These are phyloP conservation scores for Trifolium subterraneum DNA, from an alignment of 306 rosid genomes.

Conservation along the genomic window DNA sequence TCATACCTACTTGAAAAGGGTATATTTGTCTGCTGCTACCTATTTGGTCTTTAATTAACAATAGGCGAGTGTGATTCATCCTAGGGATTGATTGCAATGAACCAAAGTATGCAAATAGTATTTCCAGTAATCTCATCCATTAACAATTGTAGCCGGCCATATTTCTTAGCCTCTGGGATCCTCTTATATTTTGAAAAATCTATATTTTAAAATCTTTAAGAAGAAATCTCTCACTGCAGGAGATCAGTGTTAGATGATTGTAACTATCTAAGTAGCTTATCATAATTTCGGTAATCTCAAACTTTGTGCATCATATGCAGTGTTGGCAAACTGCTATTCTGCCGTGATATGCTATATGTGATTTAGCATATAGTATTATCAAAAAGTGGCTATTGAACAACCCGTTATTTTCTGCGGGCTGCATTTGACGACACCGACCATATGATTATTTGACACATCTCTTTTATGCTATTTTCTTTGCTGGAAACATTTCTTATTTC, in stretches of 20 bases:
- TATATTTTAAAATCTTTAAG: not conserved
- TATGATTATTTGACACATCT: constrained; percentile 11
- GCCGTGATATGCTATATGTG: too few relatives aligned
- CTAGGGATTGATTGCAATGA: not conserved
- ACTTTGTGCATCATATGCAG: constrained; percentile 8
- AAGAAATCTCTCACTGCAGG: constrained; percentile 7
- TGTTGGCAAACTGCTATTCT: not conserved
- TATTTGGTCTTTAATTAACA: not conserved
- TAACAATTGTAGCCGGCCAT: not conserved
- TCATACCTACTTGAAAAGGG: not conserved
- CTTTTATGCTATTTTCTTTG: constrained; percentile 18
- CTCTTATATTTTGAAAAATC: not conserved
- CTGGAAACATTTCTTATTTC: constrained; percentile 17
- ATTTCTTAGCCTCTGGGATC: constrained; percentile 10
- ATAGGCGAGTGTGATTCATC: not conserved
- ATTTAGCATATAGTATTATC: not conserved
- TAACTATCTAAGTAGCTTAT: constrained; percentile 17
- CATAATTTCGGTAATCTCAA: not conserved
- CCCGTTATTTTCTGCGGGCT: not conserved
- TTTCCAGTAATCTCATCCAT: too few relatives aligned
- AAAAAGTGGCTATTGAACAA: not conserved
- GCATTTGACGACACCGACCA: not conserved
- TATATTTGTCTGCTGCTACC: not conserved
- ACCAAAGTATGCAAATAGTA: too few relatives aligned
- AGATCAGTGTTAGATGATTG: not conserved